These are phyloP conservation scores for Xylaria sp. DNA, from an alignment of 2,329 filamentous ascomycete species.

Conservation along the genomic window DNA sequence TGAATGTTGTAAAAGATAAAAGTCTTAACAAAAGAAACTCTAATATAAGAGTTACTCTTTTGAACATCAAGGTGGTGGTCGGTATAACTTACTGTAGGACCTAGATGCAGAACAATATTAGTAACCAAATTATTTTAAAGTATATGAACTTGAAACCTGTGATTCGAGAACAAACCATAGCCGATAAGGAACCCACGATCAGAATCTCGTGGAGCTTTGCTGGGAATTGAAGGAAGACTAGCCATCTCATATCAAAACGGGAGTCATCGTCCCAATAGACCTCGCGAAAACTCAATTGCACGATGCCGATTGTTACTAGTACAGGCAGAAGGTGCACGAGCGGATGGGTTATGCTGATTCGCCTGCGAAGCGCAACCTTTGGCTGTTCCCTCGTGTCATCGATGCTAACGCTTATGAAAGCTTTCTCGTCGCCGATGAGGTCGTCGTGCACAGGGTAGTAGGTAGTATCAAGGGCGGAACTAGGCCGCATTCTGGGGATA, in stretches of 20 bases:
- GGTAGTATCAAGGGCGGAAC: background rate
- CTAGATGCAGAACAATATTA: background rate
- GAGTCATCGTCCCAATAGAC: slow-evolving; percentile 24
- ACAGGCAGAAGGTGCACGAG: slow-evolving; percentile 27
- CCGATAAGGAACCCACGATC: slow-evolving; percentile 25
- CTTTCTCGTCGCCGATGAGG: slow-evolving; percentile 4
- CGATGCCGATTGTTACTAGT: background rate
- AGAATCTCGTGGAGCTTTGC: slow-evolving; percentile 33
- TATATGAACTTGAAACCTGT: background rate
- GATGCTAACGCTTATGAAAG: background rate
- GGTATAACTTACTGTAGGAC: slow-evolving; percentile 25
- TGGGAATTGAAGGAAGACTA: slow-evolving; percentile 25
- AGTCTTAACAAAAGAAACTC: background rate
- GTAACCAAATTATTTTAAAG: background rate
- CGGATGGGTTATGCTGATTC: slow-evolving; percentile 13
- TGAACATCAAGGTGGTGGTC: background rate
- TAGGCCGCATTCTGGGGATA: background rate
- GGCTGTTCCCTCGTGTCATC: slow-evolving; percentile 8
- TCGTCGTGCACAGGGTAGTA: slow-evolving; percentile 1
- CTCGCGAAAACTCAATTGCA: slow-evolving; percentile 18
- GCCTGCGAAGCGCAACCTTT: slow-evolving; percentile 16
- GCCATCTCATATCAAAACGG: slow-evolving; percentile 13
- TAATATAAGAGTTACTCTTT: background rate
- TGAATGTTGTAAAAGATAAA: background rate
- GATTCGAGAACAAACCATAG: slow-evolving; percentile 9